Evolutionary conservation across 1,139 yeast genomes (phyloP).

Genomic region (Candida sp.): DNA sequence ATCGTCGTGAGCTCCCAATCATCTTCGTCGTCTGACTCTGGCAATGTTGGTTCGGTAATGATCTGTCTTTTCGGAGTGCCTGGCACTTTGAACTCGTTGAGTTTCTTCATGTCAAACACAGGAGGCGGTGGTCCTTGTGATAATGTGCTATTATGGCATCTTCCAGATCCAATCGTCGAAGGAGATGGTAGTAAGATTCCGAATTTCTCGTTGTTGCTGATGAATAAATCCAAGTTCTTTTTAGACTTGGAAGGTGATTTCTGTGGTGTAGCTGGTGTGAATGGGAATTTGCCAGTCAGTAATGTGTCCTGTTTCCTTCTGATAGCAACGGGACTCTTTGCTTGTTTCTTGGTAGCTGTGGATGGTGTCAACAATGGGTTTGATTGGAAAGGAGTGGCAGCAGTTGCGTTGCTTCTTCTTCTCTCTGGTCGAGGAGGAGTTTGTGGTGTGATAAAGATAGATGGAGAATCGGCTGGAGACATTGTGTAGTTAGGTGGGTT

Average conservation of each 20-base stretch:
- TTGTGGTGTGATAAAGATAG: slow-evolving; percentile 9
- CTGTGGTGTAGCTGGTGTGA: slow-evolving; percentile 45
- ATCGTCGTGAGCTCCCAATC: slow-evolving; percentile 20
- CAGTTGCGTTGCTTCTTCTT: slow-evolving; percentile 1
- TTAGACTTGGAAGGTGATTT: slow-evolving; percentile 25
- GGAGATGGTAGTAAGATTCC: slow-evolving; percentile 45
- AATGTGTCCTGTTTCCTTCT: slow-evolving; percentile 3
- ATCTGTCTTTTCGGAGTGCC: slow-evolving; percentile 40
- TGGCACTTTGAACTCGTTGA: slow-evolving; percentile 18
- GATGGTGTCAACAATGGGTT: slow-evolving; percentile 11
- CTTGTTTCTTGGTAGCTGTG: slow-evolving; percentile 7
- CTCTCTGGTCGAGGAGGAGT: slow-evolving; percentile 10
- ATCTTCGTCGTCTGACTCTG: slow-evolving; percentile 36
- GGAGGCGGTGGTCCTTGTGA: slow-evolving; percentile 6
- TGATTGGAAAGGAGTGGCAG: slow-evolving; percentile 5
- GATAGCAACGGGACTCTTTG: slow-evolving; percentile 2
- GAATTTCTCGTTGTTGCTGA: slow-evolving; percentile 17
- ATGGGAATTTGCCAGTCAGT: slow-evolving; percentile 19
- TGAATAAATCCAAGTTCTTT: slow-evolving; percentile 6
- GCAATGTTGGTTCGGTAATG: slow-evolving; percentile 23
- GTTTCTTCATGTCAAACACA: slow-evolving; percentile 9
- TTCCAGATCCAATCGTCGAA: slow-evolving; percentile 45
- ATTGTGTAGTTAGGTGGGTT: neutral
- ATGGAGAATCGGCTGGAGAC: slow-evolving; percentile 5
- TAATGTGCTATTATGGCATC: slow-evolving; percentile 15